phyloP scores from a whole-genome alignment of 345 rosid species.

The Chamaenerion angustifolium region DNA sequence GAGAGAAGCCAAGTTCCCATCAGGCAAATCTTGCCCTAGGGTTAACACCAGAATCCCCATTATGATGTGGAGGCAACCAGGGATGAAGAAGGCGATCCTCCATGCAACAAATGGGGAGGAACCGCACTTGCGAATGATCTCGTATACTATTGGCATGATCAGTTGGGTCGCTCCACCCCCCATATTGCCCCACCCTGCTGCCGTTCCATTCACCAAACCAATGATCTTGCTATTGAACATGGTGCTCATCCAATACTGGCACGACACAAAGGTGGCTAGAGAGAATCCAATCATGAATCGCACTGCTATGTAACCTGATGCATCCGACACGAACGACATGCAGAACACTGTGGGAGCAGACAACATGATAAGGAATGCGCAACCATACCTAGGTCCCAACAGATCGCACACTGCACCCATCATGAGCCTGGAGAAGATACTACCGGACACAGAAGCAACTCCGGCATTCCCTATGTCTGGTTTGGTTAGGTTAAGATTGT shows the following conservation, averaged over 20 bases:
- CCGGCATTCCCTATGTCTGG: constrained; percentile 71
- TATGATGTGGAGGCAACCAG: constrained; percentile 55
- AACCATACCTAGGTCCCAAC: constrained; percentile 76
- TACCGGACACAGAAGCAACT: constrained; percentile 82
- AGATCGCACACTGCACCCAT: constrained; percentile 88
- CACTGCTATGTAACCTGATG: constrained; percentile 58
- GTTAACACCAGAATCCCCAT: constrained; percentile 63
- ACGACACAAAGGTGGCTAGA: constrained; percentile 80
- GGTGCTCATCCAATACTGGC: constrained; percentile 96
- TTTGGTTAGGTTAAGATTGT: constrained; percentile 59
- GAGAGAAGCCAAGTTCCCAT: constrained; percentile 55
- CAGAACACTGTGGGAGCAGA: constrained; percentile 78
- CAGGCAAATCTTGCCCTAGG: constrained; percentile 90
- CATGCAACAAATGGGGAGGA: constrained; percentile 74
- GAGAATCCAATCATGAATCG: constrained; percentile 94
- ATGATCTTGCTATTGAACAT: constrained; percentile 84
- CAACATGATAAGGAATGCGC: constrained; percentile 69
- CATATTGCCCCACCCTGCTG: constrained; percentile 96
- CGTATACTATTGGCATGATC: constrained; percentile 70
- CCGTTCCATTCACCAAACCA: constrained; percentile 80
- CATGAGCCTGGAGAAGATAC: constrained; percentile 82
- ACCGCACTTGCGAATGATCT: constrained; percentile 34
- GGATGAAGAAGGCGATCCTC: constrained; percentile 81
- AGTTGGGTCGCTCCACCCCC: constrained; percentile 90
- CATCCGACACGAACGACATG: constrained; percentile 51